Percentiles rank a stretch among this genome's conserved stretches.
Conservation (phyloP, 306 rosid species). For the Prunus mume region DNA sequence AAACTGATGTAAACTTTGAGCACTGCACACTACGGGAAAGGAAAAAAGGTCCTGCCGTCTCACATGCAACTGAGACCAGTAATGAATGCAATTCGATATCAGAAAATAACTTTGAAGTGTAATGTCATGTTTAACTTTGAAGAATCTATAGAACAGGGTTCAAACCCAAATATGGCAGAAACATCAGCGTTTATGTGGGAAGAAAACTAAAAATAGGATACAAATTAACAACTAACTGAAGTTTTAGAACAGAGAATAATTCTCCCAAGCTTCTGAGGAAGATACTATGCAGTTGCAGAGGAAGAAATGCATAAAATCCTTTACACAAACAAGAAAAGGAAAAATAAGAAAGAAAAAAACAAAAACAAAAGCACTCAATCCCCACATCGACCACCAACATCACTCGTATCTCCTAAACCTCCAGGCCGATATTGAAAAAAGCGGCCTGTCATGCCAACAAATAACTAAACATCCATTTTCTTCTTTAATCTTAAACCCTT, state of each 20-base stretch:
- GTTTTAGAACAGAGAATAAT: neutral
- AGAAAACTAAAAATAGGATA: conserved; percentile 7
- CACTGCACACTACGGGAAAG: too few species aligned
- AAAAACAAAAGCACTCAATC: conserved; percentile 8
- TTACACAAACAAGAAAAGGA: conserved; percentile 27
- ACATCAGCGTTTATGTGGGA: conserved; percentile 5
- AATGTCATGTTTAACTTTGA: neutral
- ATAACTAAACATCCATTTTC: conserved; percentile 48
- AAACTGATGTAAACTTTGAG: too few species aligned
- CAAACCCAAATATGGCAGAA: neutral
- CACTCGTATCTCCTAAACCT: conserved; percentile 41
- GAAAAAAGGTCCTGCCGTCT: too few species aligned
- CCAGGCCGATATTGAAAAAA: conserved; percentile 75
- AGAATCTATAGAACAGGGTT: neutral
- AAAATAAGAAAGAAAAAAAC: conserved; percentile 6
- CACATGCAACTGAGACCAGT: too few species aligned
- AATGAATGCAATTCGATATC: too few species aligned
- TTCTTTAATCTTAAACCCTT: conserved; percentile 53
- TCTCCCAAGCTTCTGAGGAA: conserved; percentile 4
- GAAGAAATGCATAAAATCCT: conserved; percentile 9
- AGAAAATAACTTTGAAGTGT: too few species aligned
- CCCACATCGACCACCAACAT: conserved; percentile 7
- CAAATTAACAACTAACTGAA: neutral
- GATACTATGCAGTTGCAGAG: conserved; percentile 16
- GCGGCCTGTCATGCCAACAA: conserved; percentile 62